A percentile compares a stretch with the other conserved stretches of the same genome.
Conservation (phyloP, 768 basidiomycete genomes). For the Russula abietina region DNA sequence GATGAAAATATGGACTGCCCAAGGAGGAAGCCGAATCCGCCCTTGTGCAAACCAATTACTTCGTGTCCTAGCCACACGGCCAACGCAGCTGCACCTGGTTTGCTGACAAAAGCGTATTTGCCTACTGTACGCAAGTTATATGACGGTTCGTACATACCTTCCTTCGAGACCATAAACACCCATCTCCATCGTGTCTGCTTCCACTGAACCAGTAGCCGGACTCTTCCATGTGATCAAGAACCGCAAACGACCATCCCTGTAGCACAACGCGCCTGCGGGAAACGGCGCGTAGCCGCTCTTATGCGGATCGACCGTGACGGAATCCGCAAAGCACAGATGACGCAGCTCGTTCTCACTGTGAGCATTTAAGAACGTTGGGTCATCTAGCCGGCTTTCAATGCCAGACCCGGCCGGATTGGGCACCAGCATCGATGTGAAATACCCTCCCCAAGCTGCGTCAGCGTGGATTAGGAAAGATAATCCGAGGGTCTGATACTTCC, state of each 20-base stretch:
- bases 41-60: conserved; percentile 37
- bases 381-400: conserved; percentile 1
- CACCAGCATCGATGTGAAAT: conserved; percentile 35
- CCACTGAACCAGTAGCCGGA: conserved; percentile 31
- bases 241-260: conserved; percentile 36
- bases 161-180: conserved; percentile 46
- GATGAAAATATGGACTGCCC: conserved; percentile 37
- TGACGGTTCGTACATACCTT: conserved; percentile 31
- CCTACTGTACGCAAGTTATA: not conserved
- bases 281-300: conserved; percentile 42
- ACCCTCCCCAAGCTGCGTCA: conserved; percentile 46
- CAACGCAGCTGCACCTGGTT: conserved; percentile 42
- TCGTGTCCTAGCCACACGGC: conserved; percentile 36
- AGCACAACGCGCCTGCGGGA: conserved; percentile 40
- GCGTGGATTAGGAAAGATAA: conserved; percentile 39
- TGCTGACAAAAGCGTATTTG: conserved; percentile 29
- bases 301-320: conserved; percentile 40
- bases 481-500: conserved; percentile 32
- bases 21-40: conserved; percentile 37
- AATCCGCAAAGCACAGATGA: conserved; percentile 31
- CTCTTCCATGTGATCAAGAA: conserved; percentile 37
- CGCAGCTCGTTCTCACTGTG: conserved; percentile 32
- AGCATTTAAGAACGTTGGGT: conserved; percentile 30
- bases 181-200: conserved; percentile 32
- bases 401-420: conserved; percentile 8